Evolutionary conservation across 306 rosid species (phyloP).

Genomic region (Trifolium subterraneum): DNA sequence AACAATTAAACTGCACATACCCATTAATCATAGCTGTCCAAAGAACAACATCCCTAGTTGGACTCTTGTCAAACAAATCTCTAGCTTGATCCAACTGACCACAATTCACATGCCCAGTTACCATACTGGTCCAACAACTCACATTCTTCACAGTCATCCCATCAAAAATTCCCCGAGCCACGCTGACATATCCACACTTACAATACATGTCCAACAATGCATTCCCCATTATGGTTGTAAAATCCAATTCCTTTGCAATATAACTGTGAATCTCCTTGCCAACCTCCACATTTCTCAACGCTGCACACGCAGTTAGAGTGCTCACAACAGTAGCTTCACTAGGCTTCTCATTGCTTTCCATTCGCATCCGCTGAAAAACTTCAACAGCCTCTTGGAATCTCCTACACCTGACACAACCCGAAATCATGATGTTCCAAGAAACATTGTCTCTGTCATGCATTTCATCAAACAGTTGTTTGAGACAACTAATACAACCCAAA

Average conservation of each 20-base stretch:
- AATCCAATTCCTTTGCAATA: slow-evolving; percentile 49
- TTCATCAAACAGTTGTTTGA: slow-evolving; percentile 54
- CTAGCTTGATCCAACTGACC: slow-evolving; percentile 69
- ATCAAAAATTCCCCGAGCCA: slow-evolving; percentile 56
- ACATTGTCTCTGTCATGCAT: slow-evolving; percentile 61
- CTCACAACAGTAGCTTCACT: slow-evolving; percentile 69
- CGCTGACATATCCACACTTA: slow-evolving; percentile 57
- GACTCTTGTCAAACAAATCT: slow-evolving; percentile 69
- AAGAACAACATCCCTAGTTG: slow-evolving; percentile 66
- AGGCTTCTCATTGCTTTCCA: slow-evolving; percentile 55
- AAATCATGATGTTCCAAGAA: slow-evolving; percentile 77
- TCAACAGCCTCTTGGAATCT: slow-evolving; percentile 57
- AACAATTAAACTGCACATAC: slow-evolving; percentile 65
- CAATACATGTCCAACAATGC: slow-evolving; percentile 70
- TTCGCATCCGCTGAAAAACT: slow-evolving; percentile 52
- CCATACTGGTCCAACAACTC: slow-evolving; percentile 78
- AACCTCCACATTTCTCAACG: slow-evolving; percentile 56
- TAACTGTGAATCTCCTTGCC: slow-evolving; percentile 71
- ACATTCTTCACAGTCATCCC: slow-evolving; percentile 59
- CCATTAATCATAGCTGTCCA: slow-evolving; percentile 89
- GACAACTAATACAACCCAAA: slow-evolving; percentile 46
- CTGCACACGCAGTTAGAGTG: slow-evolving; percentile 68
- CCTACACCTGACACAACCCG: slow-evolving; percentile 62
- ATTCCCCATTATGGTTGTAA: slow-evolving; percentile 55
- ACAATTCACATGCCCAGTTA: slow-evolving; percentile 65